Conservation (phyloP, 2,329 filamentous ascomycete genomes). For the Chaetomium strumarium region DNA sequence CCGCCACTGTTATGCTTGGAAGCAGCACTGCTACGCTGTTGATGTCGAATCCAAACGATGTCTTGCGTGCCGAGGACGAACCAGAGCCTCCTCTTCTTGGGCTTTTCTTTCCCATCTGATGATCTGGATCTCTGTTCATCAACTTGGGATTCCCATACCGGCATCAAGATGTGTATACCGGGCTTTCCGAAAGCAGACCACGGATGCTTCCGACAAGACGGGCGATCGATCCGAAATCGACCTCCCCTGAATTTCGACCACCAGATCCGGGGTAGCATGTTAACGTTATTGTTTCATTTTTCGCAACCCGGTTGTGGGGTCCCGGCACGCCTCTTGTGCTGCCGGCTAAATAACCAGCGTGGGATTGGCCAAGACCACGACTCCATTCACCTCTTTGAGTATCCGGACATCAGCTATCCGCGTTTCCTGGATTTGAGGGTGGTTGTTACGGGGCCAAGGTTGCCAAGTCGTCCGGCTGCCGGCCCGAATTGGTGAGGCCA, state of each 20-base stretch:
- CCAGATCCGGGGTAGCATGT: background rate
- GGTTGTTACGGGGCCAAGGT: background rate
- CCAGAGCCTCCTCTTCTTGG: too few species aligned
- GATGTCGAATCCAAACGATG: too few species aligned
- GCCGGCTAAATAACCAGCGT: constrained; percentile 8
- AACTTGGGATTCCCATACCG: too few species aligned
- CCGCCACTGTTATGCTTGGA: too few species aligned
- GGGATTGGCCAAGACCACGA: constrained; percentile 6
- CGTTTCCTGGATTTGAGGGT: constrained; percentile 1
- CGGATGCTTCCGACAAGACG: constrained; percentile 1
- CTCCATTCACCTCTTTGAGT: background rate
- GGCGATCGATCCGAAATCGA: constrained; percentile 3
- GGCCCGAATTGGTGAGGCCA: constrained; percentile 5
- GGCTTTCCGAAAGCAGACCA: background rate
- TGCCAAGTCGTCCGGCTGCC: constrained; percentile 1
- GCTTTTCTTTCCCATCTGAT: too few species aligned
- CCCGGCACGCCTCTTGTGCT: background rate
- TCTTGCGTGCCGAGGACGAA: too few species aligned
- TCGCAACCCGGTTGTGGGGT: constrained; percentile 8
- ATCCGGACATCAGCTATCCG: constrained; percentile 10
- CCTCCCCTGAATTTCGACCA: background rate
- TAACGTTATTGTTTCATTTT: background rate
- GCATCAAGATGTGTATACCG: background rate
- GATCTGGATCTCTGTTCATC: too few species aligned
- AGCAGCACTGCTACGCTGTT: too few species aligned